Percentiles rank a stretch among this genome's conserved stretches.
Evolutionary conservation across 2,329 filamentous ascomycete species (phyloP).

Genomic region (Aureobasidium namibiae): DNA sequence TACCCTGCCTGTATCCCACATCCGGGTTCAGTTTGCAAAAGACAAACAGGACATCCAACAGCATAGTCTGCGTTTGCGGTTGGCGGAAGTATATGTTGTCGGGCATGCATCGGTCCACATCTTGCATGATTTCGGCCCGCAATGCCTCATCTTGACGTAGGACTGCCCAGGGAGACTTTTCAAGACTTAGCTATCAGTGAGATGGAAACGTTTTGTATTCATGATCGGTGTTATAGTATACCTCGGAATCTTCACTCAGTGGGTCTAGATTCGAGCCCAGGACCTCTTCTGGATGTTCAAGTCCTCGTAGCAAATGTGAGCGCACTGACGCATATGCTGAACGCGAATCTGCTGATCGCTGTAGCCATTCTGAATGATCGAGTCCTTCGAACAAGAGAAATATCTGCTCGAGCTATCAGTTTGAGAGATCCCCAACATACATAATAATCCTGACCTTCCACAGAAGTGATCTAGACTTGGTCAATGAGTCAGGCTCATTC

Average conservation of each 20-base stretch:
- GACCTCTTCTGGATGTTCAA: constrained; percentile 70
- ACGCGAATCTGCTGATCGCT: constrained; percentile 59
- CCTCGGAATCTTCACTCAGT: constrained; percentile 70
- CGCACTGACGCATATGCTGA: constrained; percentile 64
- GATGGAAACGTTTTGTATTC: constrained; percentile 17
- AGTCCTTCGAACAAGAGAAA: constrained; percentile 71
- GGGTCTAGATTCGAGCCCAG: constrained; percentile 69
- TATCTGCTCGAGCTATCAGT: constrained; percentile 41
- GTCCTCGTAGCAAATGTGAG: constrained; percentile 69
- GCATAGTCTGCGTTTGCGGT: constrained; percentile 65
- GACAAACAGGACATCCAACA: constrained; percentile 85
- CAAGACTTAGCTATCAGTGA: constrained; percentile 41
- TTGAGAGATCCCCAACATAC: too few species aligned
- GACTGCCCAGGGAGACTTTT: constrained; percentile 87
- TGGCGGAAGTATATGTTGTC: constrained; percentile 87
- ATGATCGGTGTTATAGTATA: constrained; percentile 29
- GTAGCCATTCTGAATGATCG: constrained; percentile 59
- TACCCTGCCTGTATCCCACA: constrained; percentile 90
- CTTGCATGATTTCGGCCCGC: constrained; percentile 83
- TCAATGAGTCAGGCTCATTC: constrained; percentile 14
- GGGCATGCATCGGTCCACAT: constrained; percentile 83
- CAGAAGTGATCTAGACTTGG: constrained; percentile 60
- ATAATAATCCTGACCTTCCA: constrained; percentile 61
- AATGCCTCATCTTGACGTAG: constrained; percentile 75
- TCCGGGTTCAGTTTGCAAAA: constrained; percentile 88